These are phyloP conservation scores for Isoetes engelmannii DNA, from an alignment of 83 land plant genomes.

Conservation along the genomic window DNA sequence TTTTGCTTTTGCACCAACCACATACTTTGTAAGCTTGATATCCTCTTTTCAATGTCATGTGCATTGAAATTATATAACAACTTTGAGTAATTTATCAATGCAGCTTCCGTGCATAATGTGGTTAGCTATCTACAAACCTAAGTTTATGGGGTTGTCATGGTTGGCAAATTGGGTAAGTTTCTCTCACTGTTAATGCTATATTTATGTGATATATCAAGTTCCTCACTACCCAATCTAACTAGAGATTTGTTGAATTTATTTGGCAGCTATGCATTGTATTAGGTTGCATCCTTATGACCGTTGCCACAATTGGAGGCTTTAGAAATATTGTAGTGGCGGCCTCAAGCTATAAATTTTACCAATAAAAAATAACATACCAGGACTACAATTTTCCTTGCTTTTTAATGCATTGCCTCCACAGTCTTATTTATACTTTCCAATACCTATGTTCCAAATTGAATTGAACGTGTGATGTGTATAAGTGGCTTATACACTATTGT, in stretches of 20 bases:
- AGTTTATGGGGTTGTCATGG: conserved; percentile 50
- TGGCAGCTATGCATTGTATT: not conserved
- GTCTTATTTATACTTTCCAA: too few relatives aligned
- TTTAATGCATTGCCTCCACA: too few relatives aligned
- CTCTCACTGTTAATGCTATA: not conserved
- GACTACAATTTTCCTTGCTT: too few relatives aligned
- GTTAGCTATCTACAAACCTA: conserved; percentile 58
- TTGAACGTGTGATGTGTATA: too few relatives aligned
- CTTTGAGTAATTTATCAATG: not conserved
- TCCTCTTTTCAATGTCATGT: not conserved
- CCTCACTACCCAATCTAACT: not conserved
- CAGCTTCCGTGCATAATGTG: conserved; percentile 82
- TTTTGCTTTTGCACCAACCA: conserved; percentile 71
- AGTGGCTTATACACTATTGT: too few relatives aligned
- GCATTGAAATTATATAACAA: not conserved
- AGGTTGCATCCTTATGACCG: not conserved
- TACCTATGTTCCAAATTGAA: too few relatives aligned
- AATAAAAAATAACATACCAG: not conserved
- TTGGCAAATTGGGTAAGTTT: conserved; percentile 51
- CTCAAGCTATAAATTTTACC: not conserved
- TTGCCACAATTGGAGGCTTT: conserved; percentile 9
- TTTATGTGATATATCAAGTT: not conserved
- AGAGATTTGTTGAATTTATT: not conserved
- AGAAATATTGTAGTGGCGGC: conserved; percentile 1
- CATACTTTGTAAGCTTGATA: conserved; percentile 53